Percentiles rank a stretch among this genome's conserved stretches.
phyloP scores from a whole-genome alignment of 2,329 filamentous ascomycete species.

The Hypoxylon rubiginosum region DNA sequence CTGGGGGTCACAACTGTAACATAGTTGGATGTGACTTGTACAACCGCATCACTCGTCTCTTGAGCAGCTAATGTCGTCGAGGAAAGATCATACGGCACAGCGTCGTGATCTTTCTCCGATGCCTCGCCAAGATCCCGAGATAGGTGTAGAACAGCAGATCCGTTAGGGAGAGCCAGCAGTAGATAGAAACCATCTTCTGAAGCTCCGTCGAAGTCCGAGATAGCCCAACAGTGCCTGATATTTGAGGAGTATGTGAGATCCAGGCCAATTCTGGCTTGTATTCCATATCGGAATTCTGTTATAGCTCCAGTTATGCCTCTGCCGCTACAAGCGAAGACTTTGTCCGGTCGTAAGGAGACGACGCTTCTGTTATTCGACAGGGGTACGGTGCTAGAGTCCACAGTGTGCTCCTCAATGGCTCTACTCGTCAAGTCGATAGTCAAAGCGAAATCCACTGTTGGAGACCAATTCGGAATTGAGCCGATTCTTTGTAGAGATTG shows the following conservation, averaged over 20 bases:
- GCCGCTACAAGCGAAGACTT: constrained; percentile 76
- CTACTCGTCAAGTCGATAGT: constrained; percentile 53
- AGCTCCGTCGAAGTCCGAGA: constrained; percentile 51
- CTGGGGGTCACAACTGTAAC: constrained; percentile 57
- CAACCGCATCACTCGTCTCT: constrained; percentile 54
- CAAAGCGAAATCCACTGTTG: constrained; percentile 68
- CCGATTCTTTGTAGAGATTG: constrained; percentile 67
- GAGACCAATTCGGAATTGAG: constrained; percentile 74
- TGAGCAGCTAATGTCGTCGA: constrained; percentile 65
- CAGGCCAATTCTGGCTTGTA: constrained; percentile 75
- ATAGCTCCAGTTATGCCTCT: constrained; percentile 73
- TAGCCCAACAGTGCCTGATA: constrained; percentile 67
- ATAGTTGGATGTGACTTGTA: constrained; percentile 68
- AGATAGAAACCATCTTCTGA: constrained; percentile 55
- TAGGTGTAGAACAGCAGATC: constrained; percentile 63
- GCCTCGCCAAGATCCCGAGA: constrained; percentile 62
- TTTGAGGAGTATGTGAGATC: constrained; percentile 65
- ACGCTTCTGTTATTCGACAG: constrained; percentile 44
- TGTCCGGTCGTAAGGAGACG: constrained; percentile 59
- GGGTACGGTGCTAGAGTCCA: constrained; percentile 60
- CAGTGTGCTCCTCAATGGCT: constrained; percentile 57
- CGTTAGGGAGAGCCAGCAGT: constrained; percentile 64
- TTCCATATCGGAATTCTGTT: constrained; percentile 76
- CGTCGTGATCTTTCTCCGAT: constrained; percentile 57
- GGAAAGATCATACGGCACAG: constrained; percentile 64